Conservation (phyloP, 768 basidiomycete species). For the Leccinum subtestaceum region DNA sequence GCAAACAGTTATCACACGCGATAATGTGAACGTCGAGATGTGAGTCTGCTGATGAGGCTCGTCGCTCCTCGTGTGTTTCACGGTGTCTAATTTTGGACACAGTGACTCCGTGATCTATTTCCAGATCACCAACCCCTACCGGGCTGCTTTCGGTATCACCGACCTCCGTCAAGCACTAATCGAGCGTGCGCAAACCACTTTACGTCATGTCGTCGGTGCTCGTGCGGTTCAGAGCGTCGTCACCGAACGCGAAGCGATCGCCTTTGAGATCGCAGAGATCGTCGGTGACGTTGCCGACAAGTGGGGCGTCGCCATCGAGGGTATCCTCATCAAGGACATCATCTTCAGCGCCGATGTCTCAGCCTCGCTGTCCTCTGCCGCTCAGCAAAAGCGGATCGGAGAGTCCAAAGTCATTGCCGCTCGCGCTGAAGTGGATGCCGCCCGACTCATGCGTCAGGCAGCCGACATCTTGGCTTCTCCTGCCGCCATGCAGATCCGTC, state of each 20-base stretch:
- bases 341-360: slow-evolving; percentile 90
- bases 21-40: slow-evolving; percentile 96
- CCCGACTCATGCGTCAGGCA: slow-evolving; percentile 94
- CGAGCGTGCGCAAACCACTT: slow-evolving; percentile 89
- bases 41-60: slow-evolving; percentile 34
- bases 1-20: slow-evolving; percentile 90
- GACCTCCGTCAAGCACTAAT: slow-evolving; percentile 84
- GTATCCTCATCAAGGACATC: slow-evolving; percentile 93
- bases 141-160: slow-evolving; percentile 89
- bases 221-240: slow-evolving; percentile 94
- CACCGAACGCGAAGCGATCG: slow-evolving; percentile 95
- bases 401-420: slow-evolving; percentile 97
- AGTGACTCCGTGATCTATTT: slow-evolving; percentile 94
- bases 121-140: slow-evolving; percentile 87
- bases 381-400: slow-evolving; percentile 95
- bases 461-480: slow-evolving; percentile 93
- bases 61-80: neutral
- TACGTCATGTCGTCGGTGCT: slow-evolving; percentile 96
- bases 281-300: slow-evolving; percentile 90
- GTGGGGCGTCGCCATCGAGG: slow-evolving; percentile 97
- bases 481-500: slow-evolving; percentile 97
- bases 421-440: slow-evolving; percentile 92
- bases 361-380: slow-evolving; percentile 88
- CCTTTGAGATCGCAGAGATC: slow-evolving; percentile 94
- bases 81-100: slow-evolving; percentile 6